These are phyloP conservation scores for Borovskyia barvae DNA, from an alignment of 208 protist genomes.

Conservation along the genomic window DNA sequence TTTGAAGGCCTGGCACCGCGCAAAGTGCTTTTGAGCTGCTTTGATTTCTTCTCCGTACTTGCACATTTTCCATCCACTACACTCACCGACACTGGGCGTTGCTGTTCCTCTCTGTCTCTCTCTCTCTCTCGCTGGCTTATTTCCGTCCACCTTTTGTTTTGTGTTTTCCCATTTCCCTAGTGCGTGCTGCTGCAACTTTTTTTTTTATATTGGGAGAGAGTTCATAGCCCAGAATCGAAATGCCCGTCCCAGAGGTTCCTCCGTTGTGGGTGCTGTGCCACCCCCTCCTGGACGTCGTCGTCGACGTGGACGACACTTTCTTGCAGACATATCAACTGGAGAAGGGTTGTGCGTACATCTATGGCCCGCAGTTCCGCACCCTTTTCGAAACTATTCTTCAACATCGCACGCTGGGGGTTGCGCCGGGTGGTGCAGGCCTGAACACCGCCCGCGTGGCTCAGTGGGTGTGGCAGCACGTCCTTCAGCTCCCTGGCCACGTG, in stretches of 20 bases:
- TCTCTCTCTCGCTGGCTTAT: too few species aligned
- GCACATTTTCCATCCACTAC: too few species aligned
- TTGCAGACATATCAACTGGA: constrained; percentile 90
- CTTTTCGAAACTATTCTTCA: constrained; percentile 94
- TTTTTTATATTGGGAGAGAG: constrained; percentile 44
- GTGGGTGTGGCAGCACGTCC: constrained; percentile 65
- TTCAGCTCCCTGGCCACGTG: constrained; percentile 87
- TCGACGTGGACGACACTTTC: constrained; percentile 87
- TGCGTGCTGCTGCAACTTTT: constrained; percentile 86
- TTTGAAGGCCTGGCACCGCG: not conserved
- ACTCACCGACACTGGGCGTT: too few species aligned
- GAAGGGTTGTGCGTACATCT: constrained; percentile 89
- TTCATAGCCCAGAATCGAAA: constrained; percentile 71
- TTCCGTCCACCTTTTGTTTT: too few species aligned
- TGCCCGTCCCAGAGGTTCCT: not conserved
- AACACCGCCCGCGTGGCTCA: constrained; percentile 96
- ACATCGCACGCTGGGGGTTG: constrained; percentile 90
- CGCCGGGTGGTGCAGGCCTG: constrained; percentile 96
- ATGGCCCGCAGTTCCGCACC: constrained; percentile 81
- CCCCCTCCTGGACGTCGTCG: constrained; percentile 98
- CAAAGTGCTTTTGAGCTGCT: not conserved
- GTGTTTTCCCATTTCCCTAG: constrained; percentile 76
- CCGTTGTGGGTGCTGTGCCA: constrained; percentile 93
- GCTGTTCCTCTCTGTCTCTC: too few species aligned
- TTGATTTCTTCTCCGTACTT: too few species aligned